Evolutionary conservation across 371 early-diverging fungal species (phyloP).

Genomic region (Haplosporangium sp.): DNA sequence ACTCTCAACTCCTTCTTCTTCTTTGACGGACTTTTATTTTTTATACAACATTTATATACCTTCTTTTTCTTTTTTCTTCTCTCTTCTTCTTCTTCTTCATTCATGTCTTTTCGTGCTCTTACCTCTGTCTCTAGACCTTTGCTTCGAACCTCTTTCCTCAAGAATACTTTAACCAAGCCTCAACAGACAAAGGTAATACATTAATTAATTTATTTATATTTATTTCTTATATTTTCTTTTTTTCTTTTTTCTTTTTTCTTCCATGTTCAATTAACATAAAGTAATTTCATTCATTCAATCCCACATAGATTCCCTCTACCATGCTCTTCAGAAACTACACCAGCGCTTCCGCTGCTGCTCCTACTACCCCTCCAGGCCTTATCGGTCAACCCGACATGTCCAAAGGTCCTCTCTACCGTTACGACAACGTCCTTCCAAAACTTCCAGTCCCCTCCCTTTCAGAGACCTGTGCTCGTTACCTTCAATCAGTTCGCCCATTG

Average conservation of each 20-base stretch:
- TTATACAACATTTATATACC: neutral
- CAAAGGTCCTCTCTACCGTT: constrained; percentile 72
- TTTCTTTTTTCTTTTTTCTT: too few relatives aligned
- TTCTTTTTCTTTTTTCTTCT: neutral
- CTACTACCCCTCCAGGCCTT: constrained; percentile 29
- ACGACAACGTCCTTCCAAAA: constrained; percentile 80
- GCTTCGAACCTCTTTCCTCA: constrained; percentile 44
- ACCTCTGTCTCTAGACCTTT: constrained; percentile 51
- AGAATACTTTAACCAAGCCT: constrained; percentile 45
- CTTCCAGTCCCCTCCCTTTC: constrained; percentile 91
- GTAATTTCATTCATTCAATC: too few relatives aligned
- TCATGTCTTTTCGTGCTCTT: constrained; percentile 55
- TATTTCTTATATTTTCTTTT: neutral
- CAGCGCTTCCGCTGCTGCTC: constrained; percentile 17
- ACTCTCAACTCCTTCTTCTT: neutral
- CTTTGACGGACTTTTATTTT: neutral
- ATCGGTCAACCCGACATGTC: constrained; percentile 54
- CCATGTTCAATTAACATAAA: too few relatives aligned
- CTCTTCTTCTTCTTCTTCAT: constrained; percentile 1
- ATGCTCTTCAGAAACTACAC: constrained; percentile 60
- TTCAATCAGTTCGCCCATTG: constrained; percentile 82
- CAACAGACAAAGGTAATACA: constrained; percentile 56
- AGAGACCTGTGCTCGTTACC: constrained; percentile 86
- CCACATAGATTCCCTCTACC: constrained; percentile 41
- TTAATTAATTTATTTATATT: neutral